Base-by-base conservation (phyloP, 352 stramenopile genomes). In the Phytopythium kandeliae region DNA sequence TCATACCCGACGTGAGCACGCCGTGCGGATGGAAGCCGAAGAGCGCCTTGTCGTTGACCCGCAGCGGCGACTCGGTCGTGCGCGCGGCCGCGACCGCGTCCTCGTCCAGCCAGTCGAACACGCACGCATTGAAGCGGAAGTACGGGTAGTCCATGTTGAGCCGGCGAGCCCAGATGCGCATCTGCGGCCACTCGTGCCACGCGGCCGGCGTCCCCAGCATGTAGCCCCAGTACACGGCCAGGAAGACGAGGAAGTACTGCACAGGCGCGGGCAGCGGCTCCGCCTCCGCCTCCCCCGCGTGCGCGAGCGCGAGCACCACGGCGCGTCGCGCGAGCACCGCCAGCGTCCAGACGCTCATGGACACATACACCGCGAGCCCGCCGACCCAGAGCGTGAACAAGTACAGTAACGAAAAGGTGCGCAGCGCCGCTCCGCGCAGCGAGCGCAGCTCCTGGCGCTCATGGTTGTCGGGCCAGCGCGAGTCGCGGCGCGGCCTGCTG, bases 21-120 rank as follows among this genome's bases (percentile, higher is more conserved):
- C 80, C 80, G 40, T 89, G 80, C 24, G 80, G 78, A 42, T 92
- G 78, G 55, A 86, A 88, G 15, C 67, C 64, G 51, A 72, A 72
- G 25, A 72, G 24, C 15, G 60, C 54, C 21, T 41, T 54, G 17
- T 60, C 59, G 21, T 65, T 38, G 7, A 51, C 46, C 24, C 62
- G 45, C 0, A 69, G 46, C 24, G 40, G 40, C 13, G 40, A 46
- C 17, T 30, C 59, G 12, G 47, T 40, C 4, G 26, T 52, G 25
- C 58, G 15, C 33, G 47, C 45, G 12, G 60, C 57, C 4, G 24
- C 13, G 2, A 19, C 19, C 9, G 55, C 35, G 11, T 53, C 17
- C 2, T 62, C 40, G 35, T 67, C 54, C n/a, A 60, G 54, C 45
- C 67, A 65, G 53, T 85, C 70, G 43, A 85, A 75, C 21, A 85